Conservation (phyloP, 2,329 filamentous ascomycete genomes). For the Dothiorella sarmentorum region DNA sequence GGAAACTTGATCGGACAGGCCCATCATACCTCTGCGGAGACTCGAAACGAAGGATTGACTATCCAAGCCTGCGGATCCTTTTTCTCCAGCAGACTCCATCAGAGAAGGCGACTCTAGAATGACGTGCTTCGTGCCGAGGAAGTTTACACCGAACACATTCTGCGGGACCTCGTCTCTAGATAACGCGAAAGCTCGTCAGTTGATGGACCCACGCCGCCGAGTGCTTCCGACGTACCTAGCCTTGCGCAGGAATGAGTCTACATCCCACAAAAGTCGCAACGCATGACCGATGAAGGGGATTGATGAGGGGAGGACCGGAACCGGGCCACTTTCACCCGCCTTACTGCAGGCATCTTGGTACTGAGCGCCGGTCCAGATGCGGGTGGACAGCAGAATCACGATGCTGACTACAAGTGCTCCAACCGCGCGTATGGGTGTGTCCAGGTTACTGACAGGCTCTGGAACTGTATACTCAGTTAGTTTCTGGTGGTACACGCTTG, state of each 20-base stretch:
- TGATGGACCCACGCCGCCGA: slow-evolving; percentile 10
- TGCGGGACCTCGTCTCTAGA: slow-evolving; percentile 6
- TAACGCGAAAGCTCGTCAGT: slow-evolving; percentile 18
- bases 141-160: slow-evolving; percentile 7
- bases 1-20: neutral
- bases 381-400: slow-evolving; percentile 27
- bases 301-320: slow-evolving; percentile 57
- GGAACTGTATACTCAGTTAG: neutral
- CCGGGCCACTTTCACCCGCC: slow-evolving; percentile 35
- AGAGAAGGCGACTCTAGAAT: neutral
- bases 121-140: slow-evolving; percentile 21
- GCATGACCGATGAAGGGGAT: slow-evolving; percentile 57
- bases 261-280: slow-evolving; percentile 46
- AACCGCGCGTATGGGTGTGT: neutral
- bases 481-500: neutral
- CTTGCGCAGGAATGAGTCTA: slow-evolving; percentile 43
- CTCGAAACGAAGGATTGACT: neutral
- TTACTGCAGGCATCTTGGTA: slow-evolving; percentile 27
- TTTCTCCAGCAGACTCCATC: neutral
- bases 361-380: slow-evolving; percentile 23
- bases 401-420: neutral
- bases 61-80: neutral
- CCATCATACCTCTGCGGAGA: slow-evolving; percentile 10
- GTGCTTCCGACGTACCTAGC: slow-evolving; percentile 34
- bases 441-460: neutral